These are phyloP conservation scores for Fusarium sp. DNA, from an alignment of 2,329 filamentous ascomycete species.

Conservation along the genomic window DNA sequence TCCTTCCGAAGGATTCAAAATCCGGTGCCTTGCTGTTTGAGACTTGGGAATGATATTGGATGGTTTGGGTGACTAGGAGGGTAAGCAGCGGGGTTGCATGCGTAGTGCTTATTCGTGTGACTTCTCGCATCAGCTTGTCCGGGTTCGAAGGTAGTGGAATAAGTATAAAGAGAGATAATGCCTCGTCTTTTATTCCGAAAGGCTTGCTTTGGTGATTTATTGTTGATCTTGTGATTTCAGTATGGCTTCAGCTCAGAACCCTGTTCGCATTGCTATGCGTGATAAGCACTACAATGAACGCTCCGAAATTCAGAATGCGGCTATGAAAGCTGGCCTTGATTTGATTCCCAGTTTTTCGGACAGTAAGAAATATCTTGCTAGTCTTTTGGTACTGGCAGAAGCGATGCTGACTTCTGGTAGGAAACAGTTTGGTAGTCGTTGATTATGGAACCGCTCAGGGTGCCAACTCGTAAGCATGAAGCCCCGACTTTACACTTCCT, in stretches of 20 bases:
- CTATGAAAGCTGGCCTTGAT: background rate
- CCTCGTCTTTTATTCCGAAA: accelerated
- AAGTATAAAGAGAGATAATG: background rate
- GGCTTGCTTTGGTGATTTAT: accelerated
- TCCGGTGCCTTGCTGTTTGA: background rate
- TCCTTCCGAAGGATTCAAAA: background rate
- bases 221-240: accelerated
- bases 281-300: slow-evolving; percentile 11
- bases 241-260: background rate
- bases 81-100: background rate
- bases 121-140: background rate
- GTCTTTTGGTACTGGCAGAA: accelerated
- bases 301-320: slow-evolving; percentile 3
- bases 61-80: background rate
- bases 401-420: background rate
- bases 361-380: background rate
- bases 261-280: slow-evolving; percentile 10
- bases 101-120: background rate
- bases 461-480: background rate
- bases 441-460: slow-evolving; percentile 10
- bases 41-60: background rate
- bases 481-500: accelerated
- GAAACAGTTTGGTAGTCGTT: background rate
- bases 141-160: too few species aligned
- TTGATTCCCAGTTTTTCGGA: background rate